Base-by-base conservation (phyloP, 1,139 yeast genomes). In the Candida glucosophila region DNA sequence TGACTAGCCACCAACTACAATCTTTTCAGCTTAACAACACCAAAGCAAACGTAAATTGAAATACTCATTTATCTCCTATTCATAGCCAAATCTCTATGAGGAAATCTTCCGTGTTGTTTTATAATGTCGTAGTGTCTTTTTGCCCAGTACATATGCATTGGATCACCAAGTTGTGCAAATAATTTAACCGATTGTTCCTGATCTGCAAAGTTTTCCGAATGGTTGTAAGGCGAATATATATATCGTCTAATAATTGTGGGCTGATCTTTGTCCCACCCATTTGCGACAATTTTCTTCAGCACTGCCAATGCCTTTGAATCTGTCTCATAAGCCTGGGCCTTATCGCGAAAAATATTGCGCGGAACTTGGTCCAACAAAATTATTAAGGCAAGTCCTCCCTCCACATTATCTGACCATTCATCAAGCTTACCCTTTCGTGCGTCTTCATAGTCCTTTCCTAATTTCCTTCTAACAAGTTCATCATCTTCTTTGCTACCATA, bases 361-460 rank as follows among this genome's bases (percentile, higher is more conserved):
- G 30, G 32, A 6, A 29, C 32, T 22, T 27, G 32, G 22, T 29
- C 32, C 8, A 29, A 28, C 18, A 29, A 24, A 8, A 29, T n/a
- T n/a, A 27, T 29, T 6, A 29, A 19, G 9, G 32, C 32, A 17
- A 29, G 12, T 13, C 28, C 16, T 10, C 30, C 30, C 8, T 24
- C 22, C 5, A 22, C 16, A 11, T 19, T 14, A n/a, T 21, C 14
- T 13, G 11, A 7, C 30, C 32, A 29, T n/a, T 13, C 10, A 14
- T 21, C 28, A 6, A 29, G 20, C 20, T 24, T 21, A 9, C 28
- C 30, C 6, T 15, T 4, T 13, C 19, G 16, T n/a, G 32, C 30
- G 18, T 15, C 18, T n/a, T 27, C 28, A 14, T 26, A 27, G 12
- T 17, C 23, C 10, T 16, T 12, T 13, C 28, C 30, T 16, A 29